Percentiles rank a stretch among this genome's conserved stretches.
phyloP scores from a whole-genome alignment of 192 early-diverging fungal genomes.

The Podila horticola region DNA sequence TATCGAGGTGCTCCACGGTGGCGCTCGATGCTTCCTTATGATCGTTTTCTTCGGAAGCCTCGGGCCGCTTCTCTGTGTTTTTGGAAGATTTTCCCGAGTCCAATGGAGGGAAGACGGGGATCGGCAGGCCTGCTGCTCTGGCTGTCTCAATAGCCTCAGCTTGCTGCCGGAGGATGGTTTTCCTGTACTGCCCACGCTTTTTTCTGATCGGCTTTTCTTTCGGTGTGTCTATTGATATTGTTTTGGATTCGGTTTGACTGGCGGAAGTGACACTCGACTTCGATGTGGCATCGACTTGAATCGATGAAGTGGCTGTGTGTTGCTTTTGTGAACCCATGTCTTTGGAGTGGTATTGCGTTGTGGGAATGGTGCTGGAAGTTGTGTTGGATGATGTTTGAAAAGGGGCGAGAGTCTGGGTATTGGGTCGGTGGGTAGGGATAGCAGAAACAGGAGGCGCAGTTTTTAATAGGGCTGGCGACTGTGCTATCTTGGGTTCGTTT shows the following conservation, averaged over 20 bases:
- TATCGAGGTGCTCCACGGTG: constrained; percentile 16
- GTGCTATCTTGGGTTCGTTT: neutral
- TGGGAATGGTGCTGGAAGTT: neutral
- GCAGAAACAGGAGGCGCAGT: neutral
- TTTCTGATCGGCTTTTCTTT: constrained; percentile 2
- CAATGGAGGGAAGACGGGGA: constrained; percentile 6
- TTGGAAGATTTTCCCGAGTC: neutral
- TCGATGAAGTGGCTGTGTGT: too few relatives aligned
- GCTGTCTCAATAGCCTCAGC: constrained; percentile 33
- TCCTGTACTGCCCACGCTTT: constrained; percentile 45
- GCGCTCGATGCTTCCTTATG: constrained; percentile 3
- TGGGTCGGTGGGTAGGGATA: neutral
- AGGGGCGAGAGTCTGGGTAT: neutral
- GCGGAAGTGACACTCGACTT: neutral
- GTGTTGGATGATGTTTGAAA: neutral
- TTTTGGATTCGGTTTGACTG: neutral
- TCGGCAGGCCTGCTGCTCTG: constrained; percentile 21
- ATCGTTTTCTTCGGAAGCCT: neutral
- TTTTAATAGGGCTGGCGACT: neutral
- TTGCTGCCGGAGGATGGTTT: constrained; percentile 45
- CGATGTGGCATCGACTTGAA: too few relatives aligned
- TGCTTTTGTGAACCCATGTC: too few relatives aligned
- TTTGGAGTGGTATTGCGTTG: too few relatives aligned
- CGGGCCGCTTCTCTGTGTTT: neutral
- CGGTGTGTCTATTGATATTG: neutral